These are phyloP conservation scores for Magnaporthiopsis incrustans DNA, from an alignment of 2,329 filamentous ascomycete species.

Conservation along the genomic window DNA sequence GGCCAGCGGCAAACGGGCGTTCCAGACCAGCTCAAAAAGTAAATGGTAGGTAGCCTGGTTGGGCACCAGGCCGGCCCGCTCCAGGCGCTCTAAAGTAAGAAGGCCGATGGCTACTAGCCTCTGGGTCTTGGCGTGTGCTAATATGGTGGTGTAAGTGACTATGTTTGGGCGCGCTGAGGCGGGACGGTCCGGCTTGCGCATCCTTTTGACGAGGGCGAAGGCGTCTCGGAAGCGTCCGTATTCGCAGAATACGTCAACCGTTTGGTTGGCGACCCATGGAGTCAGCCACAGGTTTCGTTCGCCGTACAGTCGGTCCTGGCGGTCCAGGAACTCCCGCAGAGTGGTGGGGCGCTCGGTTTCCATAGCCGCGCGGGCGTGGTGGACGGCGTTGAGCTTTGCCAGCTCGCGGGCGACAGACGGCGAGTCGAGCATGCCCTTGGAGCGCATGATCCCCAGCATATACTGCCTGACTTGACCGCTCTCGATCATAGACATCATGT, in stretches of 20 bases:
- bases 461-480: conserved; percentile 46
- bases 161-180: conserved; percentile 18
- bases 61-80: conserved; percentile 13
- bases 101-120: conserved; percentile 15
- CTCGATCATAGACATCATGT: conserved; percentile 45
- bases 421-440: conserved; percentile 33
- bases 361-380: conserved; percentile 33
- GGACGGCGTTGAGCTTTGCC: conserved; percentile 32
- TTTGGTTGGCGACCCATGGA: conserved; percentile 24
- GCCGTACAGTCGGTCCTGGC: conserved; percentile 36
- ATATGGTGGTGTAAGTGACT: conserved; percentile 26
- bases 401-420: conserved; percentile 27
- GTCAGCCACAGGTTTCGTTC: conserved; percentile 32
- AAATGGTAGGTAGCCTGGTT: conserved; percentile 26
- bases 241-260: conserved; percentile 34
- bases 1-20: conserved; percentile 22
- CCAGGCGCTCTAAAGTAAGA: conserved; percentile 16
- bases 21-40: conserved; percentile 30
- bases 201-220: conserved; percentile 23
- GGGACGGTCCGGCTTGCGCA: conserved; percentile 15
- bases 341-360: background rate
- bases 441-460: conserved; percentile 38
- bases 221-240: conserved; percentile 26
- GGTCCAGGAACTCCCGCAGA: conserved; percentile 28
- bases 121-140: conserved; percentile 20